Evolutionary conservation across 2,329 filamentous ascomycete species (phyloP), one percentile per base, ranked within the genome.

Genomic region (Aaosphaeria arxii): DNA sequence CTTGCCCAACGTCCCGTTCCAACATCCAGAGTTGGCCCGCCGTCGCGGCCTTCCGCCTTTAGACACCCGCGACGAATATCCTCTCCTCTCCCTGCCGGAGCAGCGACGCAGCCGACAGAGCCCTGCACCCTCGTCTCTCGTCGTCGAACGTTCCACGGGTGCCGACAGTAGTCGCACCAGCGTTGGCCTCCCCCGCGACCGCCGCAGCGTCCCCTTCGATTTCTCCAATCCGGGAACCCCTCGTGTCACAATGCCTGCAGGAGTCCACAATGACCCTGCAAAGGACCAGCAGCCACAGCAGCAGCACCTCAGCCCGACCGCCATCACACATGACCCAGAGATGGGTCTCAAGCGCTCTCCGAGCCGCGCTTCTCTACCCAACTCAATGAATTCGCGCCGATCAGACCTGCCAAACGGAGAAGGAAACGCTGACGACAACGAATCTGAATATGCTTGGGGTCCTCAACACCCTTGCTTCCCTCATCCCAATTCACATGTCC

Each of bases 401-500:
- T 53, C 45, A 28, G 57, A 43, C 11, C 48, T 49, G 4, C 50
- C 50, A 4, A 81, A 85, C 43, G 79, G 81, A 24, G 85, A 84
- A 30, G 78, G 85, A 45, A 48, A 58, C 32, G 50, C 28, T 44
- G 61, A 66, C 47, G 66, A 69, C 50, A 61, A 61, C 42, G 57
- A 48, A 0, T 70, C 67, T 11, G 87, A 88, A 53, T 84, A 90
- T 44, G 84, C 90, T 70, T 99, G 94, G 94, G 92, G 94, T 0
- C 91, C 91, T 11, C 84, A 87, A 38, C 94, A 99, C 67, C 92
- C 94, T 4, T 99, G 94, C 70, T 97, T 86, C 66, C 94, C 94
- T 43, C 94, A 97, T 64, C 76, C 90, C 36, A 97, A 97, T 64
- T 88, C 91, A 0, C 91, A 99, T 69, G 92, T 96, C 5, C 85